Evolutionary conservation across 495 filamentous ascomycete species (phyloP).

Genomic region (Thermothielavioides terrestris): DNA sequence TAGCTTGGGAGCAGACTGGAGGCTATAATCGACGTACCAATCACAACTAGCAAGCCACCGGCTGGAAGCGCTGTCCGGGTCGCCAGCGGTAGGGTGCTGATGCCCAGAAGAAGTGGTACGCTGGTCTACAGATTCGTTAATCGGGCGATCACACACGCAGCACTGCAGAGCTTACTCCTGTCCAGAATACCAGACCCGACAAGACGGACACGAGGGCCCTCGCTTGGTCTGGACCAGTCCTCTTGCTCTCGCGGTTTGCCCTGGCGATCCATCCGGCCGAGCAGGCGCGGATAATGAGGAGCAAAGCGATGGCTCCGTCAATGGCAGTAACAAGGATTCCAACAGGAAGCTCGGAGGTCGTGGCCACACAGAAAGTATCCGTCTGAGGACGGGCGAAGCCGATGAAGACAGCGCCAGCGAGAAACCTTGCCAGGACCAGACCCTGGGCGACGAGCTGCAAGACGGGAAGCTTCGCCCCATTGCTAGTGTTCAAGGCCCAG

Average conservation of each 20-base stretch:
- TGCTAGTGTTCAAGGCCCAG: constrained; percentile 36
- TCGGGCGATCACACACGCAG: no score
- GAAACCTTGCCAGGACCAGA: constrained; percentile 36
- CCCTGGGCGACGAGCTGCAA: constrained; percentile 31
- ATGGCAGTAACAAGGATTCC: constrained; percentile 35
- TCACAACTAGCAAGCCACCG: constrained; percentile 39
- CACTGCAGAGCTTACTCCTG: constrained; percentile 29
- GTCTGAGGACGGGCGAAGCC: constrained; percentile 43
- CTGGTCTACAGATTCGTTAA: constrained; percentile 35
- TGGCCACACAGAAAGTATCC: constrained; percentile 41
- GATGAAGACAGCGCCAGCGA: constrained; percentile 41
- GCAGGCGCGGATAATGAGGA: constrained; percentile 32
- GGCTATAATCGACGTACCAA: constrained; percentile 30
- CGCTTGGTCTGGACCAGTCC: constrained; percentile 15
- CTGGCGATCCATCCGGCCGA: constrained; percentile 20
- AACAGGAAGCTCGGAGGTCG: constrained; percentile 36
- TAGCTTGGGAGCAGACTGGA: background rate
- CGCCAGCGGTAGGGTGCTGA: constrained; percentile 31
- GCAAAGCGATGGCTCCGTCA: constrained; percentile 37
- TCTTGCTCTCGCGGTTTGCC: constrained; percentile 11
- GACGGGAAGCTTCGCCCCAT: constrained; percentile 22
- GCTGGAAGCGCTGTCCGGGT: constrained; percentile 43
- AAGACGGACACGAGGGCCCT: constrained; percentile 34
- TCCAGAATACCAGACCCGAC: constrained; percentile 41
- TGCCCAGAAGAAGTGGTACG: constrained; percentile 40